These are phyloP conservation scores for Azolla pinnata DNA, from an alignment of 75 land plant species.

Conservation along the genomic window DNA sequence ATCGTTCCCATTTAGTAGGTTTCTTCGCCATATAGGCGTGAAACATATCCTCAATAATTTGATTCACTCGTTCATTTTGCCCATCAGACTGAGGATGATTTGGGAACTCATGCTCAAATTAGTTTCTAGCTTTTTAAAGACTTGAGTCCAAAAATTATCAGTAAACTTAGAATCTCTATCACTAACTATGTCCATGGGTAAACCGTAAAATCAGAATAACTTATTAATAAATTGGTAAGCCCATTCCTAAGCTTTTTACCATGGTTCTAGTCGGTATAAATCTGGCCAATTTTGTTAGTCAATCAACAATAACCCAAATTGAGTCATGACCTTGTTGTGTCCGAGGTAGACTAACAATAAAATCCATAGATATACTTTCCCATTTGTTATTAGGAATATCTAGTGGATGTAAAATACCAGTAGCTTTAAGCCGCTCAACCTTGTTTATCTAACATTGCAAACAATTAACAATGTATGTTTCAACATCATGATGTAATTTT, in stretches of 20 bases:
- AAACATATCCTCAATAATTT: slow-evolving; percentile 13
- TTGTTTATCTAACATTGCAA: slow-evolving; percentile 8
- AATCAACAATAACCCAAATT: too few relatives aligned
- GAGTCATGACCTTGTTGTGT: not conserved
- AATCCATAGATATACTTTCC: slow-evolving; percentile 23
- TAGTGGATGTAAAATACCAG: slow-evolving; percentile 16
- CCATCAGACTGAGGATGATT: slow-evolving; percentile 14
- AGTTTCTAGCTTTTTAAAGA: too few relatives aligned
- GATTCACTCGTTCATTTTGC: slow-evolving; percentile 11
- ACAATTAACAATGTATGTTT: slow-evolving; percentile 4
- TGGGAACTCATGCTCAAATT: too few relatives aligned
- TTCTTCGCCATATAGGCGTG: not conserved
- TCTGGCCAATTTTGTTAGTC: too few relatives aligned
- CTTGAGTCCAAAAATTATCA: slow-evolving; percentile 7
- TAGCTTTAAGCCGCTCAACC: slow-evolving; percentile 5
- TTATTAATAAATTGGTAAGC: slow-evolving; percentile 13
- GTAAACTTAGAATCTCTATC: slow-evolving; percentile 17
- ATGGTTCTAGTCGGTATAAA: not conserved
- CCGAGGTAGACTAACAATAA: slow-evolving; percentile 5
- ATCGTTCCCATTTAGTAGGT: slow-evolving; percentile 9
- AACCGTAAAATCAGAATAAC: slow-evolving; percentile 8
- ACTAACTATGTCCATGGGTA: slow-evolving; percentile 11
- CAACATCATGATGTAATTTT: slow-evolving; percentile 1
- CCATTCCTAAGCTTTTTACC: slow-evolving; percentile 2
- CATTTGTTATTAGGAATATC: slow-evolving; percentile 14